Conservation (phyloP, 1,284 basidiomycete genomes). For the Tilletia indica region DNA sequence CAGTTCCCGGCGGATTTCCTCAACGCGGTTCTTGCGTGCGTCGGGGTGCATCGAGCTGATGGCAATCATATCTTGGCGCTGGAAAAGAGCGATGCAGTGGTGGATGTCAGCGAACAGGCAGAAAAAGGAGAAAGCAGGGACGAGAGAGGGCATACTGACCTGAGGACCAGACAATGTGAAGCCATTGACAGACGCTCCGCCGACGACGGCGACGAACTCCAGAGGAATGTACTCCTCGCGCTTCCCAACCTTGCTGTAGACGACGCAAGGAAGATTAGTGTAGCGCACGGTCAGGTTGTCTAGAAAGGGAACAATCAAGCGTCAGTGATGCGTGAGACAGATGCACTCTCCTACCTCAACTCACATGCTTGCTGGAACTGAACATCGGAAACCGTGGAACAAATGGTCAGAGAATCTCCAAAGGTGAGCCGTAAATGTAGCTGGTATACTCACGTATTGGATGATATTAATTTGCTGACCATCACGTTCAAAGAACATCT, state of each 20-base stretch:
- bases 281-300: slow-evolving; percentile 33
- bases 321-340: too few species aligned
- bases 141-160: slow-evolving; percentile 19
- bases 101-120: not conserved
- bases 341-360: not conserved
- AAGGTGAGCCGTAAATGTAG: too few species aligned
- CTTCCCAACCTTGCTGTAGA: slow-evolving; percentile 21
- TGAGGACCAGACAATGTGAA: slow-evolving; percentile 24
- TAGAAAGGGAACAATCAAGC: not conserved
- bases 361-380: slow-evolving; percentile 26
- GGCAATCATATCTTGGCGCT: slow-evolving; percentile 33
- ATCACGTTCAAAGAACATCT: not conserved
- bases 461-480: slow-evolving; percentile 11
- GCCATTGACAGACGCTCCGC: slow-evolving; percentile 27
- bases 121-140: slow-evolving; percentile 16
- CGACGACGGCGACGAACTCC: slow-evolving; percentile 33
- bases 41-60: slow-evolving; percentile 28
- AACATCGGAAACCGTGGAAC: too few species aligned
- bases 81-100: not conserved
- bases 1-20: slow-evolving; percentile 33
- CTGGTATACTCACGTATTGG: not conserved
- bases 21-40: slow-evolving; percentile 28
- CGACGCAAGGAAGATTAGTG: slow-evolving; percentile 36
- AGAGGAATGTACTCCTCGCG: slow-evolving; percentile 32
- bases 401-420: too few species aligned